Evolutionary conservation across 163 green algal genomes (phyloP).

Genomic region (Scenedesmus sp.): DNA sequence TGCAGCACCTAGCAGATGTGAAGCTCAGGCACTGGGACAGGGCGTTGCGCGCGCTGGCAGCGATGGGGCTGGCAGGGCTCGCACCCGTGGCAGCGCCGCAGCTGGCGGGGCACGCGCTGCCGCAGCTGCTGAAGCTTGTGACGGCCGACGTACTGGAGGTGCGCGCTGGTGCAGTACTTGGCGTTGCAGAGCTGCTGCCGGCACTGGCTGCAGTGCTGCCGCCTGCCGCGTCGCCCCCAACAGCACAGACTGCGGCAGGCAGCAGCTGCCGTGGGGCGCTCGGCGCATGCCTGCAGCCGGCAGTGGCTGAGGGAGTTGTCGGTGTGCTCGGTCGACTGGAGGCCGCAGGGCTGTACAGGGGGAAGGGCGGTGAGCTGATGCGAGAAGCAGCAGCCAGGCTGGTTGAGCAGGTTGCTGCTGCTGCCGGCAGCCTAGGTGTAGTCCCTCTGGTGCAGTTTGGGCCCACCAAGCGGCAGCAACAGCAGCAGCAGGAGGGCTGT

Average conservation of each 20-base stretch:
- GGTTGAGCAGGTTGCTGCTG: conserved; percentile 63
- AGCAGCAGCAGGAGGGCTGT: conserved; percentile 10
- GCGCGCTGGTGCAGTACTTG: conserved; percentile 88
- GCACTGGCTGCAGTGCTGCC: conserved; percentile 66
- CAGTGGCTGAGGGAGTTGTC: not conserved
- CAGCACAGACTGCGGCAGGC: not conserved
- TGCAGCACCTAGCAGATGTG: conserved; percentile 81
- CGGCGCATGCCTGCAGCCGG: not conserved
- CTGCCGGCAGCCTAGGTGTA: conserved; percentile 38
- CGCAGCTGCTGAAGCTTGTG: conserved; percentile 25
- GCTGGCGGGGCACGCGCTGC: conserved; percentile 14
- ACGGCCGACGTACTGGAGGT: conserved; percentile 73
- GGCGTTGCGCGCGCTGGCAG: conserved; percentile 82
- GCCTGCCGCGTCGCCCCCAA: not conserved
- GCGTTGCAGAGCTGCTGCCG: conserved; percentile 84
- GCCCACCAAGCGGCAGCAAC: conserved; percentile 17
- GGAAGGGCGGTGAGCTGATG: conserved; percentile 95
- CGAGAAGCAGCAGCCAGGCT: conserved; percentile 82
- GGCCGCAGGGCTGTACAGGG: conserved; percentile 82
- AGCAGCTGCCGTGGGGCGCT: not conserved
- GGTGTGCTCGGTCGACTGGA: conserved; percentile 32
- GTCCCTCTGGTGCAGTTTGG: conserved; percentile 17
- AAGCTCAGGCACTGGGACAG: conserved; percentile 96
- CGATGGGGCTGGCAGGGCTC: conserved; percentile 79
- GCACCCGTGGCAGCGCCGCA: conserved; percentile 56